Percentiles rank a stretch among this genome's conserved stretches.
Evolutionary conservation across 2,329 filamentous ascomycete genomes (phyloP).

Genomic region (Venturia effusa): DNA sequence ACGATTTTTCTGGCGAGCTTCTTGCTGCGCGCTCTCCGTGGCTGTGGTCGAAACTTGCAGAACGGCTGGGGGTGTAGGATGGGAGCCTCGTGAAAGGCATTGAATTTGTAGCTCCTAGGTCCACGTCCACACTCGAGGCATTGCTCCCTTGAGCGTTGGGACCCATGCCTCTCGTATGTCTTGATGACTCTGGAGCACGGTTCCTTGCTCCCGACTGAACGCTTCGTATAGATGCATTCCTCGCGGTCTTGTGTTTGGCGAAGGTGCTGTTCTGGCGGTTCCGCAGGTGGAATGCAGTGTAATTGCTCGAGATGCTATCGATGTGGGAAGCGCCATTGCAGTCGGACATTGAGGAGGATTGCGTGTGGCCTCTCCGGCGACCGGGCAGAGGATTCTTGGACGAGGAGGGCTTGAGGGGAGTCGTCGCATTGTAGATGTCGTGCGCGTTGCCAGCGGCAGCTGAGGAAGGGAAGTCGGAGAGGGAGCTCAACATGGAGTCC

Average conservation of each 20-base stretch:
- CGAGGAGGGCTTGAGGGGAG: slow-evolving; percentile 10
- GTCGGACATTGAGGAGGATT: slow-evolving; percentile 49
- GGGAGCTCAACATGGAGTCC: slow-evolving; percentile 90
- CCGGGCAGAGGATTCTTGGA: slow-evolving; percentile 17
- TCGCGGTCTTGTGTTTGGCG: slow-evolving; percentile 29
- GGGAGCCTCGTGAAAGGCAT: slow-evolving; percentile 41
- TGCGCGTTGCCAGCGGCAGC: slow-evolving; percentile 16
- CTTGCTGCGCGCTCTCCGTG: background rate
- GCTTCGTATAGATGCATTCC: slow-evolving; percentile 21
- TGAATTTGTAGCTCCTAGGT: slow-evolving; percentile 34
- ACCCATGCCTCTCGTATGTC: slow-evolving; percentile 30
- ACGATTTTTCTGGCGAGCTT: slow-evolving; percentile 16
- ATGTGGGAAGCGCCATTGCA: slow-evolving; percentile 29
- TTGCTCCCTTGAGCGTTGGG: slow-evolving; percentile 62
- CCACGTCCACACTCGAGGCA: slow-evolving; percentile 56
- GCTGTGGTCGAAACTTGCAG: slow-evolving; percentile 64
- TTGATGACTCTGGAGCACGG: slow-evolving; percentile 18
- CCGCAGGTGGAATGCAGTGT: slow-evolving; percentile 24
- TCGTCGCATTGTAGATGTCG: slow-evolving; percentile 19
- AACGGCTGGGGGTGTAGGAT: slow-evolving; percentile 48
- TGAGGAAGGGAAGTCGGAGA: slow-evolving; percentile 35
- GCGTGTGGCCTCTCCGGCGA: slow-evolving; percentile 47
- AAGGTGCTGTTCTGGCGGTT: slow-evolving; percentile 76
- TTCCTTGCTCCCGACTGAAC: slow-evolving; percentile 19
- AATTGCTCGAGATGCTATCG: slow-evolving; percentile 30